These are phyloP conservation scores for Paragyromitra xinjiangensis DNA, from an alignment of 495 filamentous ascomycete genomes.

Conservation along the genomic window DNA sequence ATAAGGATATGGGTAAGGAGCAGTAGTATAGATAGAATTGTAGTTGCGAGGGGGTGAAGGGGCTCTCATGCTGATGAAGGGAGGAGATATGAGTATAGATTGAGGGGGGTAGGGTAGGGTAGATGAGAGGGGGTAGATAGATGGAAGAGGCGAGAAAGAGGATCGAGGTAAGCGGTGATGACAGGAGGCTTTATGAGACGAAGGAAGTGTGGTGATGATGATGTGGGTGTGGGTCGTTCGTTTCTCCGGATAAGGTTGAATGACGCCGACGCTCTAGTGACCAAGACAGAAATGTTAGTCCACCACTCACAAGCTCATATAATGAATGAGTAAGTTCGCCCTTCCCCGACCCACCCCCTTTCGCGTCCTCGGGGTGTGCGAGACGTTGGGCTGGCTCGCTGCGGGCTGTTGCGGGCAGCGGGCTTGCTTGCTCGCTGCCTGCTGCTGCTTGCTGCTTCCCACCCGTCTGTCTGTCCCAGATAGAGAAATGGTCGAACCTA, in stretches of 20 bases:
- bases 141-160: slow-evolving; percentile 8
- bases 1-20: slow-evolving; percentile 35
- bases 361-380: not conserved
- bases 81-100: not conserved
- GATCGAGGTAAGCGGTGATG: slow-evolving; percentile 9
- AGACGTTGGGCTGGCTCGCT: not conserved
- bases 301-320: slow-evolving; percentile 16
- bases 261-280: slow-evolving; percentile 34
- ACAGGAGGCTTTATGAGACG: slow-evolving; percentile 36
- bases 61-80: slow-evolving; percentile 43
- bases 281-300: slow-evolving; percentile 36
- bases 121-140: not conserved
- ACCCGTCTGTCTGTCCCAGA: not conserved
- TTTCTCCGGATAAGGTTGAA: slow-evolving; percentile 35
- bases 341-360: not conserved
- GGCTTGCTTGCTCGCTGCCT: not conserved
- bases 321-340: slow-evolving; percentile 33
- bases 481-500: slow-evolving; percentile 23
- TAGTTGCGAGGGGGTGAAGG: slow-evolving; percentile 44
- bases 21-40: slow-evolving; percentile 27
- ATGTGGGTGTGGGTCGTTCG: slow-evolving; percentile 25
- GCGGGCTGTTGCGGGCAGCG: slow-evolving; percentile 29
- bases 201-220: not conserved
- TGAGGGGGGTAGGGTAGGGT: not conserved
- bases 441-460: not conserved